Conservation (phyloP, 176 grass and related monocot species). For the Cymbopogon citratus region DNA sequence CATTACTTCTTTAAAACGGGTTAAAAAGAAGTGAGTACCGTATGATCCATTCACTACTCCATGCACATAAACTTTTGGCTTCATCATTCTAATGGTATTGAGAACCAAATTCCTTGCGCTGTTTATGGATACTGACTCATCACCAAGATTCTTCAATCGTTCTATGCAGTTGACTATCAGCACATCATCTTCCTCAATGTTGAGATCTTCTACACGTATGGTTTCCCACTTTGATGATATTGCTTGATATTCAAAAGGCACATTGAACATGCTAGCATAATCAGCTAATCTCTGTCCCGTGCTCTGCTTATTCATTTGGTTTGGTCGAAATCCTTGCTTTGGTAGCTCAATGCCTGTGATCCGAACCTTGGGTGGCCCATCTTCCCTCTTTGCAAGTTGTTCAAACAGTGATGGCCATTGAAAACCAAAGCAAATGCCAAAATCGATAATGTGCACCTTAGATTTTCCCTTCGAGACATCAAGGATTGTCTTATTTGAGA, state of each 20-base stretch:
- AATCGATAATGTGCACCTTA: constrained; percentile 69
- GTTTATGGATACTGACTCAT: constrained; percentile 34
- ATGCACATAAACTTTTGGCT: constrained; percentile 24
- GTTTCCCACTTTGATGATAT: constrained; percentile 61
- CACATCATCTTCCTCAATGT: constrained; percentile 26
- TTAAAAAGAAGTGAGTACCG: constrained; percentile 28
- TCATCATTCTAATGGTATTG: constrained; percentile 27
- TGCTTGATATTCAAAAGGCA: constrained; percentile 54
- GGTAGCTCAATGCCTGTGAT: constrained; percentile 71
- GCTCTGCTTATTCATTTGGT: constrained; percentile 17
- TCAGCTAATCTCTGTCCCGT: constrained; percentile 36
- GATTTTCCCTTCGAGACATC: constrained; percentile 31
- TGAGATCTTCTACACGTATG: constrained; percentile 24
- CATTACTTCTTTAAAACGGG: constrained; percentile 40
- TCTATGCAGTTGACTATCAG: constrained; percentile 26
- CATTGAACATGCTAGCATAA: constrained; percentile 58
- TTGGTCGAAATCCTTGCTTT: constrained; percentile 48
- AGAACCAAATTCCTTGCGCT: constrained; percentile 27
- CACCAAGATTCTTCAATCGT: constrained; percentile 30
- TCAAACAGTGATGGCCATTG: constrained; percentile 73
- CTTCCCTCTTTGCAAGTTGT: constrained; percentile 33
- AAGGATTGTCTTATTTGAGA: constrained; percentile 54
- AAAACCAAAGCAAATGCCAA: constrained; percentile 66
- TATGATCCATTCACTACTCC: constrained; percentile 33
- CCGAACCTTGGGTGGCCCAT: constrained; percentile 37